Evolutionary conservation across 2,329 filamentous ascomycete species (phyloP).

Genomic region (Aaosphaeria pasadenensis): DNA sequence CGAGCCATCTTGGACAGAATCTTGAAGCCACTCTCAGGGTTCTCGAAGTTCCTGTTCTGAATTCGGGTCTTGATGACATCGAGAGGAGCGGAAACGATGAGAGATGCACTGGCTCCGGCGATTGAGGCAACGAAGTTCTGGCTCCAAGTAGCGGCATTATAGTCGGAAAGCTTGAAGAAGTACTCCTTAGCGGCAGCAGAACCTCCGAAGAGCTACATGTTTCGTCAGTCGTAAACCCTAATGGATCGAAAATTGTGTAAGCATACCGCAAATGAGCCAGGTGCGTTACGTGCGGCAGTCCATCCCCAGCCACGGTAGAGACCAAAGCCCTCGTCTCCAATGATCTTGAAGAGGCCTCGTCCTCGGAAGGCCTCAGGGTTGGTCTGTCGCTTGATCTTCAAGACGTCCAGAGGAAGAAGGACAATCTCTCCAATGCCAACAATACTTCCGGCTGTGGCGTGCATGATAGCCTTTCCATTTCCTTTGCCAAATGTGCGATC

Average conservation of each 20-base stretch:
- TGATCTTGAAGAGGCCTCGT: constrained; percentile 83
- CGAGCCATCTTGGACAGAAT: constrained; percentile 91
- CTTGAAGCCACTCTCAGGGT: constrained; percentile 89
- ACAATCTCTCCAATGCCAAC: constrained; percentile 98
- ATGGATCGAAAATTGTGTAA: background rate
- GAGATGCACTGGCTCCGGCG: constrained; percentile 88
- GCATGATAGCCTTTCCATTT: constrained; percentile 96
- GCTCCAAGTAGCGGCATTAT: constrained; percentile 90
- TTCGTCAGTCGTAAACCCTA: constrained; percentile 11
- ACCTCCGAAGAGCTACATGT: constrained; percentile 80
- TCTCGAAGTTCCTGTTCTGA: constrained; percentile 98
- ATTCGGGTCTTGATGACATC: constrained; percentile 99
- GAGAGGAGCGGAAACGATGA: constrained; percentile 91
- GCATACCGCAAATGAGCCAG: constrained; percentile 90
- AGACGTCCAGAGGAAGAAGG: constrained; percentile 87
- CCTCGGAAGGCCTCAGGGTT: constrained; percentile 98
- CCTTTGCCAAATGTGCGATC: constrained; percentile 91
- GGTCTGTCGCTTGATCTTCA: constrained; percentile 99
- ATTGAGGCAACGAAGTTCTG: constrained; percentile 98
- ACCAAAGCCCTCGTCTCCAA: constrained; percentile 91
- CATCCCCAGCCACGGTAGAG: constrained; percentile 95
- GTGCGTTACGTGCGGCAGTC: constrained; percentile 95
- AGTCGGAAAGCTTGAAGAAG: constrained; percentile 82
- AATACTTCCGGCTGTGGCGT: constrained; percentile 89
- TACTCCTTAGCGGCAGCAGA: constrained; percentile 98